These are phyloP conservation scores for Sodiomyces alkalinus DNA, from an alignment of 2,329 filamentous ascomycete genomes.

Conservation along the genomic window DNA sequence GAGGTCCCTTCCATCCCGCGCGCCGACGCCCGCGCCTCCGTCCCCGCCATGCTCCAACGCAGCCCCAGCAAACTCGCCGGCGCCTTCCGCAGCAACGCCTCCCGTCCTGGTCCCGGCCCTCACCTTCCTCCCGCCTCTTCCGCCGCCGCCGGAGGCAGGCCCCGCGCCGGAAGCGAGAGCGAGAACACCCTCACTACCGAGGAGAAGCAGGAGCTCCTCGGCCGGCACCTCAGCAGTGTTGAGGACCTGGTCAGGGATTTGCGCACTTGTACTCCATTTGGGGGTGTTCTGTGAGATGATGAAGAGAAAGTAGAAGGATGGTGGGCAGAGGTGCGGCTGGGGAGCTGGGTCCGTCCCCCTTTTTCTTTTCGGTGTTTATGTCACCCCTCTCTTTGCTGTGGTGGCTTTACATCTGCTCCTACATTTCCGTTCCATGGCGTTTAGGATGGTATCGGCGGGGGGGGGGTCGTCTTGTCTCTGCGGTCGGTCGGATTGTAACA, in stretches of 20 bases:
- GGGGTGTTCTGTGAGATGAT: constrained; percentile 39
- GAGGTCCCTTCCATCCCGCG: constrained; percentile 51
- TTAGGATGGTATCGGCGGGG: too few relatives aligned
- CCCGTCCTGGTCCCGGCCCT: too few relatives aligned
- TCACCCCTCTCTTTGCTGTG: too few relatives aligned
- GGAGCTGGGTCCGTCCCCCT: too few relatives aligned
- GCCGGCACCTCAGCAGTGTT: constrained; percentile 65
- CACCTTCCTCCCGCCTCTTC: too few relatives aligned
- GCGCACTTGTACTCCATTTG: constrained; percentile 63
- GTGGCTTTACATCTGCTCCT: background rate
- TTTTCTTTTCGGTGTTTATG: background rate
- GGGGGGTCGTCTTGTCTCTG: too few relatives aligned
- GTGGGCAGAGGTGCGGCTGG: too few relatives aligned
- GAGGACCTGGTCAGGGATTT: constrained; percentile 76
- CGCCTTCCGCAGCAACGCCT: constrained; percentile 27
- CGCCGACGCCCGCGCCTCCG: constrained; percentile 26
- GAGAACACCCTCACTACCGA: constrained; percentile 49
- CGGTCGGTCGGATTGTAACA: too few relatives aligned
- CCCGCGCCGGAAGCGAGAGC: constrained; percentile 19
- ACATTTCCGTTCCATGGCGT: background rate
- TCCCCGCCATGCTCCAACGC: constrained; percentile 42
- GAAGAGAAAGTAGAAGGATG: too few relatives aligned
- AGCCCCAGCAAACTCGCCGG: constrained; percentile 54
- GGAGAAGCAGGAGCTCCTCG: constrained; percentile 69
- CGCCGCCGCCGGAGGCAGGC: constrained; percentile 15